Conservation (phyloP, 805 yeast species). For the Yarrowia hollandica region DNA sequence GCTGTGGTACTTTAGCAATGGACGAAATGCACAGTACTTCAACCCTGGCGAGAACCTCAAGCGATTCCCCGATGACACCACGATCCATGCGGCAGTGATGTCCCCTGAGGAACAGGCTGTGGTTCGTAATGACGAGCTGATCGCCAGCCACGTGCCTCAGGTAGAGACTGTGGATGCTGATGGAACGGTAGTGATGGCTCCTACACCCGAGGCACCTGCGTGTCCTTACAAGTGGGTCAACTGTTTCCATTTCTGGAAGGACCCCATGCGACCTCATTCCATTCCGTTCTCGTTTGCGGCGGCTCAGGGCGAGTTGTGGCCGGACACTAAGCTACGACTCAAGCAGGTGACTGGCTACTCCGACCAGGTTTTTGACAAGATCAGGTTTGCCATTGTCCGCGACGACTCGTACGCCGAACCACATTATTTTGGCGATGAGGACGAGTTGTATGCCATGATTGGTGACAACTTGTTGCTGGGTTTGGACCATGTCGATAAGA, state of each 20-base stretch:
- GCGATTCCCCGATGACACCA: conserved; percentile 43
- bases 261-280: conserved; percentile 68
- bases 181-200: conserved; percentile 12
- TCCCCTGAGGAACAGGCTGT: conserved; percentile 45
- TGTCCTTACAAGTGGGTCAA: conserved; percentile 23
- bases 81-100: conserved; percentile 50
- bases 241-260: conserved; percentile 69
- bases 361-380: conserved; percentile 74
- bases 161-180: conserved; percentile 57
- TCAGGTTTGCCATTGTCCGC: conserved; percentile 60
- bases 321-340: conserved; percentile 64
- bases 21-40: conserved; percentile 41
- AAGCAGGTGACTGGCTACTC: conserved; percentile 72
- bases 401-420: conserved; percentile 40
- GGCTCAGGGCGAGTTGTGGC: conserved; percentile 63
- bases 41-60: conserved; percentile 45
- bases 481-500: conserved; percentile 84
- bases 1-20: conserved; percentile 40
- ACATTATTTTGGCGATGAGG: conserved; percentile 34
- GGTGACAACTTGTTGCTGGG: conserved; percentile 65
- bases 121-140: conserved; percentile 35
- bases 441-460: conserved; percentile 47
- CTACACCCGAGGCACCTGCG: background rate
- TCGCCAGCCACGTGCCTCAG: conserved; percentile 33
- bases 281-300: conserved; percentile 78